Percentiles rank a stretch among this genome's conserved stretches.
Conservation (phyloP, 2,329 filamentous ascomycete genomes). For the Trichoderma sp. region DNA sequence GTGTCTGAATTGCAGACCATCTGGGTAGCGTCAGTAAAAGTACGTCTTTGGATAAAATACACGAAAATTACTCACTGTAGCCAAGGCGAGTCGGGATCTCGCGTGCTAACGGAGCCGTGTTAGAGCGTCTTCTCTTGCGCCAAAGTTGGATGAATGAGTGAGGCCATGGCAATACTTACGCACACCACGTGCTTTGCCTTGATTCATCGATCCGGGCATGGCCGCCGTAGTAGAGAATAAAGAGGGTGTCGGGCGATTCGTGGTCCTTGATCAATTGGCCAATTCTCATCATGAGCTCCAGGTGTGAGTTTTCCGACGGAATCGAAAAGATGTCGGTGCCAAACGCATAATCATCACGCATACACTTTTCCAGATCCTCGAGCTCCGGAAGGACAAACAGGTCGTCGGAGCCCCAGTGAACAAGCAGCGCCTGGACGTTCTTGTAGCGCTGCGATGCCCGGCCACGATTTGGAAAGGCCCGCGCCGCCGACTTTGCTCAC, state of each 20-base stretch:
- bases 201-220: conserved; percentile 59
- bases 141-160: background rate
- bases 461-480: conserved; percentile 56
- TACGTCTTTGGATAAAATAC: background rate
- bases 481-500: conserved; percentile 45
- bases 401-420: conserved; percentile 58
- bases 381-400: conserved; percentile 57
- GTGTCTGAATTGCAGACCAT: conserved; percentile 59
- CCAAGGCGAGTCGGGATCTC: conserved; percentile 51
- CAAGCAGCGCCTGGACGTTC: conserved; percentile 52
- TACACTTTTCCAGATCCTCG: conserved; percentile 53
- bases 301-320: conserved; percentile 55
- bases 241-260: conserved; percentile 53
- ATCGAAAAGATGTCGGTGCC: conserved; percentile 57
- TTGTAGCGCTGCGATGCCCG: conserved; percentile 52
- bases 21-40: conserved; percentile 27
- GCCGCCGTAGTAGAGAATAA: conserved; percentile 58
- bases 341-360: conserved; percentile 54
- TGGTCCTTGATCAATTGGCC: conserved; percentile 56
- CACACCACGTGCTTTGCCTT: conserved; percentile 59
- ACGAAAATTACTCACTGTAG: conserved; percentile 43
- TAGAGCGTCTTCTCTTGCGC: background rate
- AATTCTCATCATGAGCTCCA: conserved; percentile 56
- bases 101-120: conserved; percentile 36
- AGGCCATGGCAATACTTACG: conserved; percentile 39